phyloP scores from a whole-genome alignment of 2,329 filamentous ascomycete genomes.

The Dichotomopilus funicola region DNA sequence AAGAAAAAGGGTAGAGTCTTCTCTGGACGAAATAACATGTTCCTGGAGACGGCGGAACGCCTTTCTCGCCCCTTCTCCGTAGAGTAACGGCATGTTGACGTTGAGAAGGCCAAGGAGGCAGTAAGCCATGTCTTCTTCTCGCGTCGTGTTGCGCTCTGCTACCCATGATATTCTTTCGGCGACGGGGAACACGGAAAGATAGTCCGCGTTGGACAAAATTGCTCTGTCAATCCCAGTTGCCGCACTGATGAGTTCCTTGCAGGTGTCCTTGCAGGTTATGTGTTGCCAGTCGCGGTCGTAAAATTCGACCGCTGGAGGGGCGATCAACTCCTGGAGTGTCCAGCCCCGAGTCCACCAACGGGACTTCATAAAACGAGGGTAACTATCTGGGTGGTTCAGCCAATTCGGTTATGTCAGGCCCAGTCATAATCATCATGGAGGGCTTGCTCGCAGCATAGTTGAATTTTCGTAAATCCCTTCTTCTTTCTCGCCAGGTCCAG shows the following conservation, averaged over 20 bases:
- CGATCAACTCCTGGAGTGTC: constrained; percentile 16
- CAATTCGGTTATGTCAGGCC: background rate
- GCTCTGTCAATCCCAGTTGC: background rate
- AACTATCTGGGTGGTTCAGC: too few species aligned
- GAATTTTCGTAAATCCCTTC: constrained; percentile 16
- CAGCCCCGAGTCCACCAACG: constrained; percentile 14
- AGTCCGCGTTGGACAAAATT: background rate
- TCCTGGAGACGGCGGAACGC: background rate
- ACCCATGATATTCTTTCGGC: constrained; percentile 7
- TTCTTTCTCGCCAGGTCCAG: background rate
- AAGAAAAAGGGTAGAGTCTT: constrained; percentile 2
- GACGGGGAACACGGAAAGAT: background rate
- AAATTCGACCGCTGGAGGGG: constrained; percentile 7
- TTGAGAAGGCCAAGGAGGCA: constrained; percentile 5
- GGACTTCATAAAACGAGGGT: background rate
- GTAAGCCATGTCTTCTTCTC: constrained; percentile 5
- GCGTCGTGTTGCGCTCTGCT: background rate
- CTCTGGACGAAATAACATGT: background rate
- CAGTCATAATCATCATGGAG: constrained; percentile 12
- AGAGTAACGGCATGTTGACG: constrained; percentile 4
- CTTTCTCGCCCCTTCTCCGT: constrained; percentile 3
- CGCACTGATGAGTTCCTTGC: background rate
- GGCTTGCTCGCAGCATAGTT: constrained; percentile 15
- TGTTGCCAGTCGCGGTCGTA: constrained; percentile 16
- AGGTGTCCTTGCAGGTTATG: background rate